These are phyloP conservation scores for Lepidopterella palustris DNA, from an alignment of 495 filamentous ascomycete genomes.

Conservation along the genomic window DNA sequence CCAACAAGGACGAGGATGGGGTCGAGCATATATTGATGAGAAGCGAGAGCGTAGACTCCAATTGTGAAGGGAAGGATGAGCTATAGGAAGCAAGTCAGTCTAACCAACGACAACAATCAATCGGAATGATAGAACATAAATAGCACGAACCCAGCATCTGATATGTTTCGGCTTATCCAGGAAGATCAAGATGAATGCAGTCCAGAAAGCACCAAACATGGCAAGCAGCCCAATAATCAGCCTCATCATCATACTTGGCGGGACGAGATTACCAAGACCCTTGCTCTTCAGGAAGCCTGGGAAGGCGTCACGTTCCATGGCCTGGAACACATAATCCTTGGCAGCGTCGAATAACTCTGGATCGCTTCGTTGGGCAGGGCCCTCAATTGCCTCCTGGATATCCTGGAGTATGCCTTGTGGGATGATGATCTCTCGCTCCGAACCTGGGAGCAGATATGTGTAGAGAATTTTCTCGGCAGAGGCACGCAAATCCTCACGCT, in stretches of 20 bases:
- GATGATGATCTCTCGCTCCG: slow-evolving; percentile 90
- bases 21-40: slow-evolving; percentile 91
- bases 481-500: slow-evolving; percentile 76
- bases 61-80: slow-evolving; percentile 89
- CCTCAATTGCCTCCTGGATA: slow-evolving; percentile 78
- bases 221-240: slow-evolving; percentile 78
- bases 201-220: slow-evolving; percentile 91
- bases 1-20: slow-evolving; percentile 84
- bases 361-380: slow-evolving; percentile 78
- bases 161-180: slow-evolving; percentile 66
- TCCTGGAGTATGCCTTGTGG: slow-evolving; percentile 77
- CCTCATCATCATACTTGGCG: slow-evolving; percentile 73
- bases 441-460: slow-evolving; percentile 84
- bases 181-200: slow-evolving; percentile 86
- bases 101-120: slow-evolving; percentile 22
- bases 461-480: slow-evolving; percentile 97
- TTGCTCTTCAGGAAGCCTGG: slow-evolving; percentile 92
- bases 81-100: slow-evolving; percentile 39
- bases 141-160: slow-evolving; percentile 69
- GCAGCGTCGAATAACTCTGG: slow-evolving; percentile 95
- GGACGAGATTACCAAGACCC: slow-evolving; percentile 90
- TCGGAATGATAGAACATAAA: neutral
- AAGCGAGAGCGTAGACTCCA: slow-evolving; percentile 77
- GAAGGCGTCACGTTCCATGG: slow-evolving; percentile 98
- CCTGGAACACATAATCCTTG: slow-evolving; percentile 98